Conservation (phyloP, 2,329 filamentous ascomycete genomes). For the Aspergillus ustus region DNA sequence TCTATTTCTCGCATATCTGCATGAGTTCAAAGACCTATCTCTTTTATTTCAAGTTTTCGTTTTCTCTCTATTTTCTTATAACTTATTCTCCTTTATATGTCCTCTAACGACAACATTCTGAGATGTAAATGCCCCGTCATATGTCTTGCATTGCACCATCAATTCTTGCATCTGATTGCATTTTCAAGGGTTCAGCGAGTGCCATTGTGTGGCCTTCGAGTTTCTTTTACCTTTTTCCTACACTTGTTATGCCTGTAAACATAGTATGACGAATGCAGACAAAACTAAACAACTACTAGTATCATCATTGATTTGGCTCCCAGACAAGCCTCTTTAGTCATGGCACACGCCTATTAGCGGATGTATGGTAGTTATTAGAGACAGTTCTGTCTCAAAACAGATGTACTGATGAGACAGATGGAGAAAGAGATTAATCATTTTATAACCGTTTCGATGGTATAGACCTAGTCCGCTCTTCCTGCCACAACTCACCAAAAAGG, state of each 20-base stretch:
- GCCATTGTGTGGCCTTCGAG: constrained; percentile 13
- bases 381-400: no score
- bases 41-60: constrained; percentile 13
- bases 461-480: neutral
- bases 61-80: neutral
- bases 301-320: neutral
- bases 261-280: constrained; percentile 13
- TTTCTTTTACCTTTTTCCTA: constrained; percentile 9
- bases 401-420: neutral
- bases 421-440: neutral
- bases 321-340: neutral
- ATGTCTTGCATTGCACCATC: constrained; percentile 24
- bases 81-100: constrained; percentile 14
- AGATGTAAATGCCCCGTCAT: constrained; percentile 79
- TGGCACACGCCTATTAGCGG: no score
- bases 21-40: constrained; percentile 20
- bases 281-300: constrained; percentile 1
- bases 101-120: constrained; percentile 64
- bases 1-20: constrained; percentile 23
- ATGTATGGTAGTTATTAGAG: no score
- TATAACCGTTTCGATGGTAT: neutral
- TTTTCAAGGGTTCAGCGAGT: constrained; percentile 30
- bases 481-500: neutral
- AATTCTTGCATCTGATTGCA: constrained; percentile 23
- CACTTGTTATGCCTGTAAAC: constrained; percentile 12